Conservation (phyloP, 2,329 filamentous ascomycete genomes). For the Akanthomyces uredinophilus region DNA sequence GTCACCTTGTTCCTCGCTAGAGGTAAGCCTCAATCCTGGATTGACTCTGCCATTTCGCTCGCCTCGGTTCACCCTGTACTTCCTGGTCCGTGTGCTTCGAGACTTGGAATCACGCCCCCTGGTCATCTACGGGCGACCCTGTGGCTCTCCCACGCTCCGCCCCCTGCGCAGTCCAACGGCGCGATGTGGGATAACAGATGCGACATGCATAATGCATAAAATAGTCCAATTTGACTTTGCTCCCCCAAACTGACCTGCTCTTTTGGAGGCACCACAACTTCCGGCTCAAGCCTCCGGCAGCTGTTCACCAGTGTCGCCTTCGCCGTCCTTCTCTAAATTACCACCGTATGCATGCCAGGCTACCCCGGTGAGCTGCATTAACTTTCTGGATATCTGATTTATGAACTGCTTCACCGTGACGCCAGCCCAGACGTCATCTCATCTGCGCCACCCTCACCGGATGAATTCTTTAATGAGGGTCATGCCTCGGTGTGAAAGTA, state of each 20-base stretch:
- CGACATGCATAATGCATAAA: conserved; percentile 14
- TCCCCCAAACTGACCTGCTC: neutral
- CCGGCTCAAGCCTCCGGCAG: conserved; percentile 1
- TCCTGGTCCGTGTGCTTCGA: neutral
- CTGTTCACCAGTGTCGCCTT: neutral
- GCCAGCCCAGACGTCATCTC: neutral
- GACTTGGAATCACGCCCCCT: neutral
- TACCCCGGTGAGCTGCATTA: conserved; percentile 6
- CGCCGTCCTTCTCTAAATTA: conserved; percentile 8
- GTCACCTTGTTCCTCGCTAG: neutral
- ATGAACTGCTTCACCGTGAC: conserved; percentile 6
- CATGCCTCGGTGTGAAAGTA: neutral
- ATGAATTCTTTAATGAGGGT: neutral
- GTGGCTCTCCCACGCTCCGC: neutral
- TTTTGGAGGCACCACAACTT: neutral
- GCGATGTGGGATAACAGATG: conserved; percentile 10
- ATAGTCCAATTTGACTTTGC: conserved; percentile 11
- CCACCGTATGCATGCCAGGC: conserved; percentile 5
- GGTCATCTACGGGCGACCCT: conserved; percentile 1
- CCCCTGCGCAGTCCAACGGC: conserved; percentile 1
- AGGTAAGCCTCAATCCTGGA: neutral
- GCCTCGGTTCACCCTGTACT: conserved; percentile 4
- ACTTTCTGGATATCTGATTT: neutral
- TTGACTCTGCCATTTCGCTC: neutral
- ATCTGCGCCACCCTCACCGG: neutral